Evolutionary conservation across 177 flowering plant species (phyloP), one percentile per base, ranked within the genome.

Genomic region (Tripterygium wilfordii): DNA sequence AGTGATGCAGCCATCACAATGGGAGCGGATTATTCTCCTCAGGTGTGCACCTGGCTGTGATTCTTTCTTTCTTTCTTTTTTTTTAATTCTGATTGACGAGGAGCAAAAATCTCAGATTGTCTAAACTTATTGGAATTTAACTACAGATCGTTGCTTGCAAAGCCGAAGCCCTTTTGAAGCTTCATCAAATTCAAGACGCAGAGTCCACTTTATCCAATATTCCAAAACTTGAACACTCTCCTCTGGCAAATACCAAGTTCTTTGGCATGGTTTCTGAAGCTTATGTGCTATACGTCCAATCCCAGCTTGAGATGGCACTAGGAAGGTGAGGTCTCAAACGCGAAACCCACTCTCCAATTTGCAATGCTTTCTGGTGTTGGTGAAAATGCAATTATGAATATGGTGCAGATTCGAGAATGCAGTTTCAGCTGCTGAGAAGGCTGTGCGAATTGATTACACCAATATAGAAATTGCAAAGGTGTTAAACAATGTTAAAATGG

Each of bases 21-120:
- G 31, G 98, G 92, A 41, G 95, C 85, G 42, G 89, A 88, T 31
- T 70, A 69, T 36, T 88, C 79, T 62, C 95, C 88, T 64, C 96
- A 79, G 82, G 98, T 91, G 40, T 49, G n/a, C n/a, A n/a, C n/a
- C n/a, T n/a, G n/a, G n/a, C n/a, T n/a, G n/a, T n/a, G n/a, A n/a
- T n/a, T n/a, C n/a, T n/a, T 8, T 9, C 31, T 21, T 19, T 5
- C 10, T 29, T 28, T 21, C 4, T 21, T 17, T 20, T 17, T n/a
- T 31, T 8, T 25, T 36, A 0, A 16, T 26, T 14, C 36, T 25
- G 1, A 9, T 20, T 29, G 19, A 22, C n/a, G n/a, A 10, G n/a
- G 15, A 43, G 26, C 2, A 17, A 4, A 41, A 54, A 9, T 43
- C n/a, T 42, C 33, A n/a, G 28, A 25, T 17, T 32, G 5, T 14